Evolutionary conservation across 73 alveolate species (phyloP), one percentile per base, ranked within the genome.

Genomic region (Paramecium sexaurelia): DNA sequence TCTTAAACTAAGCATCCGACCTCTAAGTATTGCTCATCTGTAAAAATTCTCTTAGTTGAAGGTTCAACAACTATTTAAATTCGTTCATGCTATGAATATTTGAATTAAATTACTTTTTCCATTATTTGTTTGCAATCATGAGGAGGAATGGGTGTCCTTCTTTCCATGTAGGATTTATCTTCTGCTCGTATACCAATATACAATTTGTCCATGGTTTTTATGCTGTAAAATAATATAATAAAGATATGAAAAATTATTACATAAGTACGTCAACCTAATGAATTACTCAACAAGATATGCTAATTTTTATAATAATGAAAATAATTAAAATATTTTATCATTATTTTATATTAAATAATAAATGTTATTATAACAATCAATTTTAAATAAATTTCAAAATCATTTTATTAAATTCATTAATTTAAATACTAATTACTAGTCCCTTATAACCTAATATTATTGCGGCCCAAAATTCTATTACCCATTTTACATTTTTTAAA

Each of bases 111-210:
- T 85, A 71, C 97, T 27, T 91, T 90, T 20, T 93, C 66, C 20
- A 94, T 95, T 7, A 95, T 84, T 19, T 69, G 35, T 36, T 95
- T 55, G 36, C 93, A 97, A 24, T 95, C 97, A 15, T 84, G 57
- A 7, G 99, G 99, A 9, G 97, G 94, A 26, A 96, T 45, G 5
- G 99, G 94, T n/a, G 89, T 92, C 43, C 99, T 71, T 27, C 98
- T 55, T 84, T 96, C 99, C 99, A 98, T 95, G 29, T 95, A 89
- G 29, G 69, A 92, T 85, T 95, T 96, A 57, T 61, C 91, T 55
- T 96, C 99, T 10, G 97, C 91, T 73, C 93, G 26, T 19, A 96
- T 71, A 8, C 97, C 99, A 7, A 95, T 45, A 45, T 45, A 61
- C 20, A 94, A 87, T 17, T 55, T 87, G 22, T 55, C 75, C 32